Evolutionary conservation across 2,329 filamentous ascomycete species (phyloP).

Genomic region (Lasiodiplodia citricola): DNA sequence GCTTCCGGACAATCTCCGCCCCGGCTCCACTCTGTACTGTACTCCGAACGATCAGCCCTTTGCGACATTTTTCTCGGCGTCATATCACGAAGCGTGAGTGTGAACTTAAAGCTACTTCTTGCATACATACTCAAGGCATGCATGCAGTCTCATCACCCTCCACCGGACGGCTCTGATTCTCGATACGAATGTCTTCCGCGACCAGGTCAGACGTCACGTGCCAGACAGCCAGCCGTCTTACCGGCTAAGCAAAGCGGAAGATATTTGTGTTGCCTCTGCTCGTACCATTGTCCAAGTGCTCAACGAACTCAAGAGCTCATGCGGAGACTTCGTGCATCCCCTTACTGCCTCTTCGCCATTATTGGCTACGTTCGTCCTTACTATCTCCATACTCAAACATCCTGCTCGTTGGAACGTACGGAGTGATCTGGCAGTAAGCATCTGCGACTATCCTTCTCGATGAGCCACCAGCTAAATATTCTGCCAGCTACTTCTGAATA

Average conservation of each 20-base stretch:
- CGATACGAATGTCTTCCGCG: conserved; percentile 4
- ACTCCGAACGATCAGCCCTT: neutral
- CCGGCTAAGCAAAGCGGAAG: neutral
- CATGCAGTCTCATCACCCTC: neutral
- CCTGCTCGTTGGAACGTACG: neutral
- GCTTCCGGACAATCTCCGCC: neutral
- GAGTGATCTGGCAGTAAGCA: neutral
- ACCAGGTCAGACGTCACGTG: neutral
- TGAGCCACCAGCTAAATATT: too few species aligned
- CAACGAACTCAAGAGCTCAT: conserved; percentile 11
- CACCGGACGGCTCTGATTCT: neutral
- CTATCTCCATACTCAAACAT: conserved; percentile 1
- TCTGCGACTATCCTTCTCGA: too few species aligned
- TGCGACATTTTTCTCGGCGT: neutral
- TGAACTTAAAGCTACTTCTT: neutral
- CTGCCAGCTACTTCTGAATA: conserved; percentile 2
- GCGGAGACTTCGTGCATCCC: neutral
- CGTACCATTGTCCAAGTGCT: neutral
- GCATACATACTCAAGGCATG: neutral
- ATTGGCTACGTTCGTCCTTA: neutral
- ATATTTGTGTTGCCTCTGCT: conserved; percentile 8
- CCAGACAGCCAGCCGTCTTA: neutral
- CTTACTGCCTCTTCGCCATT: neutral
- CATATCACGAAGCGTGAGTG: conserved; percentile 4
- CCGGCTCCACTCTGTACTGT: neutral